phyloP scores from a whole-genome alignment of 495 filamentous ascomycete genomes.

The Cetradonia linearis region DNA sequence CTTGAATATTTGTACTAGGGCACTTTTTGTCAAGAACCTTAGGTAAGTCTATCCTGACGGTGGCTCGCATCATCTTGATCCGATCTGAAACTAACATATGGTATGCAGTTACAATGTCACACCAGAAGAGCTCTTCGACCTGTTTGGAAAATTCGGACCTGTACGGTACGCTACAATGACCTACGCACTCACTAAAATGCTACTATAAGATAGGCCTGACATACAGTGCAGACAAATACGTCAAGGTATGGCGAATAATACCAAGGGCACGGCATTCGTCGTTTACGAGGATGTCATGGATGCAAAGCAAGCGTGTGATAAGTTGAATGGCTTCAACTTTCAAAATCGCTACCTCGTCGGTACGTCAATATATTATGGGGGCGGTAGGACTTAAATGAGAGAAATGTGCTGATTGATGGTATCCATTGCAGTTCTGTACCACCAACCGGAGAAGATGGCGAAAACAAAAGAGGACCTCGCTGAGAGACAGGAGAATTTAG shows the following conservation, averaged over 20 bases:
- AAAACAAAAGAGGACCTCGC: conserved; percentile 89
- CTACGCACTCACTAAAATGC: not conserved
- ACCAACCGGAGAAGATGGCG: conserved; percentile 96
- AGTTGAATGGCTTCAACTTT: conserved; percentile 99
- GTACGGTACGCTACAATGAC: conserved; percentile 62
- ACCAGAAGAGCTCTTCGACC: conserved; percentile 84
- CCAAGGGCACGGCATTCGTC: conserved; percentile 96
- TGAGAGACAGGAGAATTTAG: conserved; percentile 90
- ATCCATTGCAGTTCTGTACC: conserved; percentile 68
- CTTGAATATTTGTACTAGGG: conserved; percentile 41
- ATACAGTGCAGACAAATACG: conserved; percentile 70
- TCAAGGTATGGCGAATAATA: conserved; percentile 93
- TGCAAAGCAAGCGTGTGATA: conserved; percentile 96
- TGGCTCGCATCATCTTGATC: not conserved
- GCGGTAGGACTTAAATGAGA: not conserved
- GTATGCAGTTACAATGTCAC: conserved; percentile 79
- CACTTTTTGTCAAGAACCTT: conserved; percentile 97
- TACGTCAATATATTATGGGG: conserved; percentile 38
- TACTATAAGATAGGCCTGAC: not conserved
- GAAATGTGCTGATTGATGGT: not conserved
- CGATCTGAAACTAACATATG: conserved; percentile 15
- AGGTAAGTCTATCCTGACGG: conserved; percentile 45
- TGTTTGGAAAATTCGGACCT: conserved; percentile 89
- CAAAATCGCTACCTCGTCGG: conserved; percentile 98
- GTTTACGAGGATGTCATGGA: conserved; percentile 99